Evolutionary conservation across 495 filamentous ascomycete genomes (phyloP), one percentile per base, ranked within the genome.

Genomic region (Platismatia glauca): DNA sequence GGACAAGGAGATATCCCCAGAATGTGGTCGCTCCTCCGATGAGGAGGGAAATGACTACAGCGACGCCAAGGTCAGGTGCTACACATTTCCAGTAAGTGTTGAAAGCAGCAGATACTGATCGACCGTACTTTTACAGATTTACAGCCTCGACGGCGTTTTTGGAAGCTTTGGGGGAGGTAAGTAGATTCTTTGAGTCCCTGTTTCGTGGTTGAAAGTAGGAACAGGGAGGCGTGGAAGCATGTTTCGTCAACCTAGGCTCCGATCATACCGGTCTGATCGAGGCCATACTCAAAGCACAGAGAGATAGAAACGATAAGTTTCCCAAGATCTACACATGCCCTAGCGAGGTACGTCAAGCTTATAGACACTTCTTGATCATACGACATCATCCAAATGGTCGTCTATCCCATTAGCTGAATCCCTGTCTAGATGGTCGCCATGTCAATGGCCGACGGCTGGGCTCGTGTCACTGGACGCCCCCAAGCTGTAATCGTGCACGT

Each of bases 341-440:
- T 1, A 95, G 95, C 69, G 91, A 95, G 44, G 44, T 46, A 46
- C 16, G 39, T n/a, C 56, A n/a, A n/a, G n/a, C n/a, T n/a, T n/a
- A n/a, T n/a, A n/a, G n/a, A n/a, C n/a, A n/a, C n/a, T n/a, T n/a
- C n/a, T n/a, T n/a, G n/a, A n/a, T n/a, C n/a, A n/a, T n/a, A n/a
- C n/a, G n/a, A n/a, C n/a, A n/a, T n/a, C n/a, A n/a, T n/a, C n/a
- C n/a, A n/a, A n/a, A n/a, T n/a, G n/a, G n/a, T n/a, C n/a, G n/a
- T n/a, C n/a, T n/a, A n/a, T n/a, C n/a, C n/a, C n/a, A n/a, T n/a
- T n/a, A n/a, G n/a, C n/a, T n/a, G n/a, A n/a, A n/a, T n/a, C n/a
- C n/a, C n/a, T n/a, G n/a, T n/a, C n/a, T n/a, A 46, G 89, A 97
- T 97, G 93, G 93, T 97, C 5, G 93, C 93, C 53, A 84, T 97